Base-by-base conservation (phyloP, 148 eudicot genomes). In the Chenopodium album region DNA sequence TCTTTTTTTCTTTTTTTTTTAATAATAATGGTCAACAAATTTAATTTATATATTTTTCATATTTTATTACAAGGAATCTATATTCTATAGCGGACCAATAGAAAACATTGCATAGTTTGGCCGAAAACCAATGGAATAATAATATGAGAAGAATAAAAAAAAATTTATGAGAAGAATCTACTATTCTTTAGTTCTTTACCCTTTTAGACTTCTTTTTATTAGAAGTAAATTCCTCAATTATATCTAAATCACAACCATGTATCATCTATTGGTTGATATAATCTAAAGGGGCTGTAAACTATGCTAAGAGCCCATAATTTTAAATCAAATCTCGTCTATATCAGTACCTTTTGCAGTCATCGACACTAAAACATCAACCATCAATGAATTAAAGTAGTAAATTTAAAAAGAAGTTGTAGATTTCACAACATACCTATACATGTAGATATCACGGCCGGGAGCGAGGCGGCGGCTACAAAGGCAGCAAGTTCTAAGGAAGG, bases 381-480 rank as follows among this genome's bases (percentile, higher is more conserved):
- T 41, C 44, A 41, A 41, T 41, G 44, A 41, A 41, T 5, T 41
- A 41, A 5, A 41, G 8, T 41, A 41, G 44, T 2, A 34, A 34
- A 34, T 26, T 26, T 32, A 41, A 41, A 5, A 41, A 41, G 34
- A 32, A 52, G 0, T 28, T 1, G 2, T 8, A n/a, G 31, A 13
- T 4, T 0, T 2, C 6, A 10, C 13, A 74, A 65, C 23, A n/a
- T 80, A 92, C 97, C 86, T 91, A 62, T 92, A 92, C 94, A 92
- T 92, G 89, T 83, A 92, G 78, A 92, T 92, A 66, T 92, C 94
- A 67, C 90, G 94, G 76, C 90, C 90, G 28, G 89, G 89, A 66
- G 87, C 75, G 20, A 92, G 75, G 4, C 91, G 89, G 71, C 90
- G 90, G 14, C 81, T 76, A 76, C 97, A 92, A 34, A 89, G 90